Base-by-base conservation (phyloP, 768 basidiomycete genomes). In the Crucibulum laeve region DNA sequence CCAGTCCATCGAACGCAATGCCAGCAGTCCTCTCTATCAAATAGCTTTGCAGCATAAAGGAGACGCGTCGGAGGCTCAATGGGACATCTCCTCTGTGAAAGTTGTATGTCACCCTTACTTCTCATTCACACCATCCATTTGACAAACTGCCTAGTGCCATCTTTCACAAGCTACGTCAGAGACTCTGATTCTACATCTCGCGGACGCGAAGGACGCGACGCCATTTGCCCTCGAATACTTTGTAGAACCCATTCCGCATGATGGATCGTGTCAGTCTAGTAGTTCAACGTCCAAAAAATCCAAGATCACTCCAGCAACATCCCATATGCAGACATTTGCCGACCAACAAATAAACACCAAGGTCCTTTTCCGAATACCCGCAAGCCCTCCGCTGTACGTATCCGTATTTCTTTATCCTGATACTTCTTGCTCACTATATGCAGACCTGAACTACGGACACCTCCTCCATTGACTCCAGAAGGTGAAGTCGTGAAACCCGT, bases 171-270 rank as follows among this genome's bases (percentile, higher is more conserved):
- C 69, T 38, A 71, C 74, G 14, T 64, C 76, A 26, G 84, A 88
- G 40, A 65, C 71, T 21, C 57, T 91, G 47, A 57, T 74, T 35
- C 58, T 91, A 14, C 84, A 87, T 57, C 50, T 77, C 42, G 60
- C 68, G 10, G 57, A 64, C 46, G 49, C 54, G 18, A 55, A 65
- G 13, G 68, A 62, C 19, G 63, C 68, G 35, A 58, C 59, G 42
- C 81, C 84, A n/a, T 79, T 77, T 57, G 76, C 82, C 35, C 54
- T 90, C 42, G 82, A 88, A 56, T 85, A 89, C 57, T 87, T 84
- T 52, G 67, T 89, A 18, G 72, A 72, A 25, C 80, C 87, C 24
- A 68, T 80, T 33, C 77, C 84, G n/a, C 78, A 74, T 55, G 73
- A 85, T 54, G 87, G 85, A 45, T 61, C 77, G 28, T 91, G 89